Evolutionary conservation across 345 rosid genomes (phyloP).

Genomic region (Moricandia arvensis): DNA sequence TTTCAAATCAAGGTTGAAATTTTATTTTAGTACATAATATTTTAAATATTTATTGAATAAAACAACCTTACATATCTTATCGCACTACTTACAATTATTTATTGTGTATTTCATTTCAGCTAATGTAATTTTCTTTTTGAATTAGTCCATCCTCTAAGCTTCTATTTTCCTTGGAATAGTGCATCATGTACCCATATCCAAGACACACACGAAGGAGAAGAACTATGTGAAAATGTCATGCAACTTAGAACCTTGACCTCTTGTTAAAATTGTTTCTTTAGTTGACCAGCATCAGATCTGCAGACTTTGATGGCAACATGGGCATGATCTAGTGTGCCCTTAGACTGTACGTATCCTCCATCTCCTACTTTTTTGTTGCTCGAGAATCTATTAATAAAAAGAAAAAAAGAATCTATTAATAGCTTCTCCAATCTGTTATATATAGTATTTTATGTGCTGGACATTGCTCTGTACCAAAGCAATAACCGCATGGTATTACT

Average conservation of each 20-base stretch:
- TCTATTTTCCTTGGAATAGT: too few relatives aligned
- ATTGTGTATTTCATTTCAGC: too few relatives aligned
- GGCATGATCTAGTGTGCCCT: not conserved
- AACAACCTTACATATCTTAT: too few relatives aligned
- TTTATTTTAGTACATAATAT: too few relatives aligned
- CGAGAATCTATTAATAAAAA: not conserved
- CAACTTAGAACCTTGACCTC: not conserved
- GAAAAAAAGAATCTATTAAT: too few relatives aligned
- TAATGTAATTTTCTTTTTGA: too few relatives aligned
- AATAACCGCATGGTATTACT: not conserved
- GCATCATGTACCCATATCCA: not conserved
- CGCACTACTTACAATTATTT: too few relatives aligned
- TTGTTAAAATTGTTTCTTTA: not conserved
- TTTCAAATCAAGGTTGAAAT: too few relatives aligned
- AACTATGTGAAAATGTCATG: not conserved
- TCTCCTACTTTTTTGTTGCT: not conserved
- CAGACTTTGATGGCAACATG: not conserved
- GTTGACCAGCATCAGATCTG: not conserved
- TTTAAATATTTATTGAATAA: too few relatives aligned
- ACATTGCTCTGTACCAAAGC: not conserved
- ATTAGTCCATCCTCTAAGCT: too few relatives aligned
- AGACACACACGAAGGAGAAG: not conserved
- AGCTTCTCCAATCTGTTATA: not conserved
- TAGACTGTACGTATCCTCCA: not conserved
- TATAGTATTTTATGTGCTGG: not conserved